A percentile compares a stretch with the other conserved stretches of the same genome.
Conservation (phyloP, 768 basidiomycete genomes). For the Leccinellum rugosiceps region DNA sequence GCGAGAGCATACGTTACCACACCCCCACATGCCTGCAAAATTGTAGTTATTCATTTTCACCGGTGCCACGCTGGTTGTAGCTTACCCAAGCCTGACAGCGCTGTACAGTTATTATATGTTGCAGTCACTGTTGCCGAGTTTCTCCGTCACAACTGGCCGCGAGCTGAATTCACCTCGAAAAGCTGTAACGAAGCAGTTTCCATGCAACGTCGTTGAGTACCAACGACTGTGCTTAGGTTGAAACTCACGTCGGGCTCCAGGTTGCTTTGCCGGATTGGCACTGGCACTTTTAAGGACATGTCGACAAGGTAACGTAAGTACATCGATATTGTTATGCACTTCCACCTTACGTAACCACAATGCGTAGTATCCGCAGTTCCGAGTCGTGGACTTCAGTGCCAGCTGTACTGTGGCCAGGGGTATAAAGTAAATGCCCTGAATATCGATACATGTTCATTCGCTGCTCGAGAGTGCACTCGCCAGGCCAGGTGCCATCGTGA, state of each 20-base stretch:
- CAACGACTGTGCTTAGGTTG: background rate
- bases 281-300: background rate
- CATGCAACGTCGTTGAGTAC: conserved; percentile 5
- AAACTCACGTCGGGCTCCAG: conserved; percentile 1
- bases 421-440: conserved; percentile 8
- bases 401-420: background rate
- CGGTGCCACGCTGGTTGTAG: too few species aligned
- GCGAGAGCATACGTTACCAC: conserved; percentile 7
- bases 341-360: conserved; percentile 15
- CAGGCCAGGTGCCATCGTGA: conserved; percentile 22
- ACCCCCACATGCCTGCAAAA: conserved; percentile 9
- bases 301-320: conserved; percentile 25
- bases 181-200: conserved; percentile 8
- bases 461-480: background rate
- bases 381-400: background rate
- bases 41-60: too few species aligned
- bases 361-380: background rate
- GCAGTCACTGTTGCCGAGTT: background rate
- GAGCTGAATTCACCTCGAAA: conserved; percentile 2
- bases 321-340: conserved; percentile 2
- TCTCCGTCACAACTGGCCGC: conserved; percentile 10
- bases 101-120: background rate
- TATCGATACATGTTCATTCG: background rate
- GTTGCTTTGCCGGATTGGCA: conserved; percentile 8
- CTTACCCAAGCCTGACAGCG: conserved; percentile 1